Evolutionary conservation across 169 alveolate species (phyloP).

Genomic region (Gregarina niphandrodes): DNA sequence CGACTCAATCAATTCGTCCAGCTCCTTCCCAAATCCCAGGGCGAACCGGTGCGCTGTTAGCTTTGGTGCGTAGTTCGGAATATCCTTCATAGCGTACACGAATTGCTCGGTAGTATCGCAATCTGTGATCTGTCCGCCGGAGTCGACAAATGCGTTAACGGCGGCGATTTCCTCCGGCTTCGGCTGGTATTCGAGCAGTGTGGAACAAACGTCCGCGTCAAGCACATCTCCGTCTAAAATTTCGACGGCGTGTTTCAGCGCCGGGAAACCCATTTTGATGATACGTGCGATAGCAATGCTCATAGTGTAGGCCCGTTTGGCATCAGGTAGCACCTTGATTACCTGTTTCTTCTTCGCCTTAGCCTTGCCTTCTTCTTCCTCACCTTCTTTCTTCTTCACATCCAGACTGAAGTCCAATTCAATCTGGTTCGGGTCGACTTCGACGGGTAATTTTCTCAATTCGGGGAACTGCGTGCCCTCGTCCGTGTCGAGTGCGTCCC

Average conservation of each 20-base stretch:
- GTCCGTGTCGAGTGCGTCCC: too few species aligned
- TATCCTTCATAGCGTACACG: neutral
- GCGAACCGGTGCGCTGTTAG: neutral
- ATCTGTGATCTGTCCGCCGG: neutral
- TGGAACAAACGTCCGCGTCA: neutral
- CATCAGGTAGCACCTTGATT: neutral
- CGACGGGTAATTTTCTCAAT: too few species aligned
- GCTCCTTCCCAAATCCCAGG: neutral
- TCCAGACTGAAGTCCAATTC: too few species aligned
- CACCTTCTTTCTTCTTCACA: too few species aligned
- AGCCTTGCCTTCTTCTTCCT: too few species aligned
- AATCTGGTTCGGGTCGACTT: too few species aligned
- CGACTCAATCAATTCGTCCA: neutral
- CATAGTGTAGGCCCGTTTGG: neutral
- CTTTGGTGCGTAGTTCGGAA: neutral
- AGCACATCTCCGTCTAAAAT: neutral
- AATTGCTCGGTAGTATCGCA: neutral
- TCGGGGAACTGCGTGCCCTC: too few species aligned
- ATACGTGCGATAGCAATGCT: neutral
- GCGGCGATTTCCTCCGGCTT: conserved; percentile 1
- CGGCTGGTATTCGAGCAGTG: neutral
- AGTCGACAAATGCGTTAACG: neutral
- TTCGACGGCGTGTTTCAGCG: neutral
- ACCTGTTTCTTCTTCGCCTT: too few species aligned
- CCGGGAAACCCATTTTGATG: neutral